Percentiles rank a stretch among this genome's conserved stretches.
Conservation (phyloP, 768 basidiomycete species). For the Amanita polypyramis region DNA sequence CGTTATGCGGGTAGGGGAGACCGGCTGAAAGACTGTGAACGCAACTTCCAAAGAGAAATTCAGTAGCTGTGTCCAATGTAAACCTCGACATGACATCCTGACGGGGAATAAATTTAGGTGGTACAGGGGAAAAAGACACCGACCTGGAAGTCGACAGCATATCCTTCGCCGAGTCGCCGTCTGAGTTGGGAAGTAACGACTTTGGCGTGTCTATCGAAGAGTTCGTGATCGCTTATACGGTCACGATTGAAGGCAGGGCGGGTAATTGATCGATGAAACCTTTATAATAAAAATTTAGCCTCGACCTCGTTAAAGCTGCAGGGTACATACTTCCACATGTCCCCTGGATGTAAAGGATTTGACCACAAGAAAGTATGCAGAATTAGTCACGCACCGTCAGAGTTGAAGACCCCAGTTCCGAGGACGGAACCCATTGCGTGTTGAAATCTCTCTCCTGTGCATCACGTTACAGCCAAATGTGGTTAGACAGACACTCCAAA, state of each 20-base stretch:
- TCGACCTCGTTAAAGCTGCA: background rate
- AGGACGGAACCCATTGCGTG: conserved; percentile 35
- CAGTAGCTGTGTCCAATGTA: conserved; percentile 56
- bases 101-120: background rate
- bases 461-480: background rate
- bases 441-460: conserved; percentile 32
- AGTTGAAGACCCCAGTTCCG: conserved; percentile 61
- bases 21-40: conserved; percentile 41
- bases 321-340: conserved; percentile 27
- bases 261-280: conserved; percentile 55
- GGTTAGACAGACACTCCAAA: background rate
- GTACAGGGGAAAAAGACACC: background rate
- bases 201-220: conserved; percentile 48
- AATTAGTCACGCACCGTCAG: conserved; percentile 34
- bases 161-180: conserved; percentile 34
- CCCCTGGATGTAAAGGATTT: conserved; percentile 11
- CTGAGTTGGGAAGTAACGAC: conserved; percentile 32
- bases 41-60: conserved; percentile 54
- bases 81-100: conserved; percentile 54
- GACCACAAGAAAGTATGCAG: background rate
- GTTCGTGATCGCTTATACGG: conserved; percentile 46
- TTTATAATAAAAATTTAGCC: conserved; percentile 11
- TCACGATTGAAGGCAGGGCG: conserved; percentile 57
- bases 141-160: conserved; percentile 52
- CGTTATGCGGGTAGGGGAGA: conserved; percentile 43